Conservation (phyloP, 371 early-diverging fungal genomes). For the Funneliformis caledonium region DNA sequence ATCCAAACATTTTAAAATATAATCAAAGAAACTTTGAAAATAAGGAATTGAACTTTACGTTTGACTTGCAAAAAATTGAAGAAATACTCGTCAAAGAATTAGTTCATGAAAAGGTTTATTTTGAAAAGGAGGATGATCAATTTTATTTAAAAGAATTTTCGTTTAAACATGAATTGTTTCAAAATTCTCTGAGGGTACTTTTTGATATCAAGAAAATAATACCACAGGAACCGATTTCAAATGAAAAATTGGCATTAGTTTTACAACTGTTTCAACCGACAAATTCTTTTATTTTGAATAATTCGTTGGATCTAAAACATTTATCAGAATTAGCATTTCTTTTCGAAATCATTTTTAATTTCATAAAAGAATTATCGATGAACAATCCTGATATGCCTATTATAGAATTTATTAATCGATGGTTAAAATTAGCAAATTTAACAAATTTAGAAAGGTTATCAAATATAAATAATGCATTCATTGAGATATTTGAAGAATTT, state of each 20-base stretch:
- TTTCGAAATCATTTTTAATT: constrained; percentile 34
- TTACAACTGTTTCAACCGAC: not conserved
- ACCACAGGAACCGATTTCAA: constrained; percentile 31
- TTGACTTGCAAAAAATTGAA: constrained; percentile 38
- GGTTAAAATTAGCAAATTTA: constrained; percentile 3
- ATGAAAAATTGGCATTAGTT: not conserved
- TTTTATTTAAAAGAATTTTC: constrained; percentile 14
- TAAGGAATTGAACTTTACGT: constrained; percentile 22
- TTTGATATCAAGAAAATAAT: constrained; percentile 17
- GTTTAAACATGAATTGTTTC: constrained; percentile 34
- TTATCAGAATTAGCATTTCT: constrained; percentile 7
- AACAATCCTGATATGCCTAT: not conserved
- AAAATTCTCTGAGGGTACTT: not conserved
- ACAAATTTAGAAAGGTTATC: not conserved
- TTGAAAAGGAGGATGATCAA: constrained; percentile 25
- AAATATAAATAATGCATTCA: not conserved
- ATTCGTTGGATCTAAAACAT: not conserved
- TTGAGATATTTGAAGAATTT: not conserved
- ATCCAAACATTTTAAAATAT: constrained; percentile 11
- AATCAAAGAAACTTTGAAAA: constrained; percentile 35
- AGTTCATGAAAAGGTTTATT: constrained; percentile 10
- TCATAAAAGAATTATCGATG: constrained; percentile 23
- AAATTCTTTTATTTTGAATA: not conserved
- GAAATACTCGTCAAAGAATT: constrained; percentile 1
- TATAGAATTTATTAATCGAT: constrained; percentile 17